A percentile compares a stretch with the other conserved stretches of the same genome.
These are phyloP conservation scores for Neurospora sp. DNA, from an alignment of 495 filamentous ascomycete genomes.

Conservation along the genomic window DNA sequence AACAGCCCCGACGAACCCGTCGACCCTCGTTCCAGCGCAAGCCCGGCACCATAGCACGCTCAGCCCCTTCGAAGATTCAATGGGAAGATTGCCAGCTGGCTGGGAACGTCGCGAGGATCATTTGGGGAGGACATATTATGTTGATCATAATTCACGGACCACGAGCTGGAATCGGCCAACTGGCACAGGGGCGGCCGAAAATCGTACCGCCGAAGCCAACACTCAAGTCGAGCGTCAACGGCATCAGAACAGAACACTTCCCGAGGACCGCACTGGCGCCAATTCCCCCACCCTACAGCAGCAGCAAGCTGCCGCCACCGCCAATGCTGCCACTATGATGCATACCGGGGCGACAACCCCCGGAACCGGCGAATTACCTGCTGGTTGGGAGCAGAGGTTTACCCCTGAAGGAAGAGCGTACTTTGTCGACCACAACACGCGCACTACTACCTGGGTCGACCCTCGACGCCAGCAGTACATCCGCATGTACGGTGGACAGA, in stretches of 20 bases:
- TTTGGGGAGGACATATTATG: slow-evolving; percentile 95
- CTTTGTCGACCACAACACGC: slow-evolving; percentile 98
- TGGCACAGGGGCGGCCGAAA: slow-evolving; percentile 63
- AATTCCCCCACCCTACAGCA: slow-evolving; percentile 77
- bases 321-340: slow-evolving; percentile 70
- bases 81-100: slow-evolving; percentile 82
- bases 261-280: slow-evolving; percentile 89
- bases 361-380: slow-evolving; percentile 88
- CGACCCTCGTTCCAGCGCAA: slow-evolving; percentile 17
- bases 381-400: slow-evolving; percentile 91
- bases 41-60: slow-evolving; percentile 41
- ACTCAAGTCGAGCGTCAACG: slow-evolving; percentile 84
- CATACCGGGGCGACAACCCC: slow-evolving; percentile 90
- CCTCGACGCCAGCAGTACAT: slow-evolving; percentile 97
- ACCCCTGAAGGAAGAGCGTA: slow-evolving; percentile 92
- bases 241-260: slow-evolving; percentile 90
- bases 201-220: slow-evolving; percentile 68
- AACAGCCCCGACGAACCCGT: background rate
- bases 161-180: slow-evolving; percentile 93
- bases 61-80: slow-evolving; percentile 90
- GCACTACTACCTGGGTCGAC: slow-evolving; percentile 99
- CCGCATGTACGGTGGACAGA: slow-evolving; percentile 83
- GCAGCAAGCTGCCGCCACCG: slow-evolving; percentile 43
- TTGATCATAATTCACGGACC: slow-evolving; percentile 93
- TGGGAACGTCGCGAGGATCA: slow-evolving; percentile 98